Conservation (phyloP, 2,329 filamentous ascomycete genomes). For the Fusarium floridanum region DNA sequence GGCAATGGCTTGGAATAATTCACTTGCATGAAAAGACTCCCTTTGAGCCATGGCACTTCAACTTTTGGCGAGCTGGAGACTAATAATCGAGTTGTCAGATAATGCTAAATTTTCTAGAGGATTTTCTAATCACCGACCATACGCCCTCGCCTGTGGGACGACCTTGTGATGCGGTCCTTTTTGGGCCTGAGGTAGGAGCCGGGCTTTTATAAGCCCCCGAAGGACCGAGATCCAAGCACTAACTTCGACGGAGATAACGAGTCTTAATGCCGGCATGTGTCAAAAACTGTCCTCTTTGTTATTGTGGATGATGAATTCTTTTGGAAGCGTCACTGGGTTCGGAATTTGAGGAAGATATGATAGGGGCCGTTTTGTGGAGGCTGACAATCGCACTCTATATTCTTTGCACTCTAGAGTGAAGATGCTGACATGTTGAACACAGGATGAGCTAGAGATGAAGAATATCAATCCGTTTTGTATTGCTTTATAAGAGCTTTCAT, state of each 20-base stretch:
- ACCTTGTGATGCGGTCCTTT: background rate
- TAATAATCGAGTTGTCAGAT: background rate
- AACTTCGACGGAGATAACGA: background rate
- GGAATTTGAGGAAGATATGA: background rate
- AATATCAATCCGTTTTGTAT: background rate
- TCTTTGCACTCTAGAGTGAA: background rate
- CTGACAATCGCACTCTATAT: too few relatives aligned
- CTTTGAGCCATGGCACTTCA: background rate
- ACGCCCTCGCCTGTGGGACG: too few relatives aligned
- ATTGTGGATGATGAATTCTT: background rate
- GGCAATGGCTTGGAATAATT: background rate
- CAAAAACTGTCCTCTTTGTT: background rate
- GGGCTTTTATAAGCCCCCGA: background rate
- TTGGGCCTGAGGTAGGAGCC: too few relatives aligned
- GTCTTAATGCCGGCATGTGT: background rate
- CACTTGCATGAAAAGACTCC: background rate
- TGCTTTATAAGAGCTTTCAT: background rate
- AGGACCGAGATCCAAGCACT: background rate
- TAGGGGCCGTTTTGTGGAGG: background rate
- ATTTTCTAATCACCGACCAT: background rate
- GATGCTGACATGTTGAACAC: background rate
- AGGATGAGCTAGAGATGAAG: background rate
- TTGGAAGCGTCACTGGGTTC: background rate
- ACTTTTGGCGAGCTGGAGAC: background rate
- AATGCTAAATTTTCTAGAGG: fast-evolving